Percentiles rank a stretch among this genome's conserved stretches.
These are phyloP conservation scores for Cyphellophora attinorum DNA, from an alignment of 2,329 filamentous ascomycete genomes.

Conservation along the genomic window DNA sequence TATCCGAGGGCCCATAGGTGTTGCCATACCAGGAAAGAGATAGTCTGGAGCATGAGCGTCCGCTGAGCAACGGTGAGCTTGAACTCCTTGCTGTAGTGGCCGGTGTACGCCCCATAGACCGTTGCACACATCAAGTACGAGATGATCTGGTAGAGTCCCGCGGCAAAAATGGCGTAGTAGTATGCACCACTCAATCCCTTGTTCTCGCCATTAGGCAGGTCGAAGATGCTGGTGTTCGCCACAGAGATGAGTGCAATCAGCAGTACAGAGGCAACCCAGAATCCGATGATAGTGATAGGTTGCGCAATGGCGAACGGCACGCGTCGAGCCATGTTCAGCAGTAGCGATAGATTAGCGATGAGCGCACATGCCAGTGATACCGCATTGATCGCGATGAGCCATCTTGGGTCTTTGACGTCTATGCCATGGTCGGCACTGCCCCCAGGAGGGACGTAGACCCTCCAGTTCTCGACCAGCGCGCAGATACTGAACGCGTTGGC, in stretches of 20 bases:
- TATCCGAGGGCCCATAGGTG: slow-evolving; percentile 29
- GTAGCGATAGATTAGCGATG: slow-evolving; percentile 43
- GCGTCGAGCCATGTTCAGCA: slow-evolving; percentile 51
- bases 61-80: slow-evolving; percentile 46
- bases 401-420: slow-evolving; percentile 44
- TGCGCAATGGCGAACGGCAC: slow-evolving; percentile 47
- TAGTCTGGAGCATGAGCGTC: slow-evolving; percentile 39
- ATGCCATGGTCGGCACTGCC: slow-evolving; percentile 33
- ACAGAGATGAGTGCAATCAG: slow-evolving; percentile 43
- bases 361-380: slow-evolving; percentile 46
- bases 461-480: slow-evolving; percentile 48
- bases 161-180: slow-evolving; percentile 52
- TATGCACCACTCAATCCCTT: slow-evolving; percentile 47
- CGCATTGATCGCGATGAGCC: slow-evolving; percentile 46
- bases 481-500: slow-evolving; percentile 46
- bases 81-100: slow-evolving; percentile 48
- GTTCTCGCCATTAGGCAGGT: slow-evolving; percentile 27
- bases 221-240: slow-evolving; percentile 28
- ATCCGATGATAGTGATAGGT: slow-evolving; percentile 52
- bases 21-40: slow-evolving; percentile 30
- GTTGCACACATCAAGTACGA: slow-evolving; percentile 46
- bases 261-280: slow-evolving; percentile 44
- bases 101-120: slow-evolving; percentile 43
- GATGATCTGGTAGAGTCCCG: slow-evolving; percentile 47
- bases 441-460: slow-evolving; percentile 40